Percentiles rank a stretch among this genome's conserved stretches.
Conservation (phyloP, 345 rosid genomes). For the Eucalyptus urophylla region DNA sequence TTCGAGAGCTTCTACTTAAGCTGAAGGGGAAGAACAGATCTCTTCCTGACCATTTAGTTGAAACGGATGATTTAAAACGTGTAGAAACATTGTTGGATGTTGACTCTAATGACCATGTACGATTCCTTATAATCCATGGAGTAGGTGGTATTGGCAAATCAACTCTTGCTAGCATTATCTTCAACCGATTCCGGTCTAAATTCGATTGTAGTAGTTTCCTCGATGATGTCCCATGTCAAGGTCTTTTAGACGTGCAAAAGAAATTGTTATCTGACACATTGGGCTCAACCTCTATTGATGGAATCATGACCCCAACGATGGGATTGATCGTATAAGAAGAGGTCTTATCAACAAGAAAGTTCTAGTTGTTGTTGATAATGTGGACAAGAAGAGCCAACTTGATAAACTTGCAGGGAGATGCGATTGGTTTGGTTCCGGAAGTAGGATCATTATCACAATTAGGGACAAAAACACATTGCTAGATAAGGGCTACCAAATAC, state of each 20-base stretch:
- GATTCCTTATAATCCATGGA: neutral
- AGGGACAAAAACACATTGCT: neutral
- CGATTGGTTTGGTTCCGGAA: neutral
- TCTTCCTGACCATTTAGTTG: neutral
- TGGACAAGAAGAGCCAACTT: neutral
- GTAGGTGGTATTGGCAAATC: neutral
- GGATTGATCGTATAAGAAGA: neutral
- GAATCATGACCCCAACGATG: neutral
- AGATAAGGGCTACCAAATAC: rapidly evolving
- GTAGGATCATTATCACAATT: neutral
- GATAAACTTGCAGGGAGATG: neutral
- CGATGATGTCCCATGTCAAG: rapidly evolving
- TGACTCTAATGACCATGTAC: neutral
- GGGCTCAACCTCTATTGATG: rapidly evolving
- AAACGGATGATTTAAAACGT: neutral
- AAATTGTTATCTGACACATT: neutral
- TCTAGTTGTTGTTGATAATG: neutral
- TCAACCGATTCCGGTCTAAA: neutral
- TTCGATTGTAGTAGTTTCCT: neutral
- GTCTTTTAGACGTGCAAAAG: neutral
- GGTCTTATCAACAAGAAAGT: neutral
- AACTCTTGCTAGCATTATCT: neutral
- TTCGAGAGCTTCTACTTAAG: neutral
- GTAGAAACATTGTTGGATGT: neutral
- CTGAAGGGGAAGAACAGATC: neutral